Percentiles rank a stretch among this genome's conserved stretches.
Conservation (phyloP, 2,329 filamentous ascomycete species). For the Diaporthe sp. region DNA sequence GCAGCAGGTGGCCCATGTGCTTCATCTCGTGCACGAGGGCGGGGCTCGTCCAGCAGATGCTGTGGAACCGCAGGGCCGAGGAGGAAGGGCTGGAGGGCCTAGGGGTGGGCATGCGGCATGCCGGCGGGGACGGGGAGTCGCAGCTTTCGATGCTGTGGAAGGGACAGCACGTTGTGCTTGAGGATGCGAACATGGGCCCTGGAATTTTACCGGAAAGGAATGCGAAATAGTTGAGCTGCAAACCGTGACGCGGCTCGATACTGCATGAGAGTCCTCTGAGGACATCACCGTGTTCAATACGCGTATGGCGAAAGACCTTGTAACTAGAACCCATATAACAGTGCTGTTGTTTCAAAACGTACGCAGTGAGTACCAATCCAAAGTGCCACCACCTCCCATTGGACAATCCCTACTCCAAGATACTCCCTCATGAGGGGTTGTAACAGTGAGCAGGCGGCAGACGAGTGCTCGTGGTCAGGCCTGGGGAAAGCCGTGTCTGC, state of each 20-base stretch:
- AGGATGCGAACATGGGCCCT: slow-evolving; percentile 19
- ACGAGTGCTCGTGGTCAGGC: neutral
- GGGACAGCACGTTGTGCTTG: slow-evolving; percentile 55
- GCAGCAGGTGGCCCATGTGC: slow-evolving; percentile 78
- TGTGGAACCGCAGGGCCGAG: slow-evolving; percentile 78
- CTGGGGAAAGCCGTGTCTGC: neutral
- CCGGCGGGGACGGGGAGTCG: slow-evolving; percentile 47
- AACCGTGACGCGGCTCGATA: neutral
- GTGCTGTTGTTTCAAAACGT: neutral
- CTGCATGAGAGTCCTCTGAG: neutral
- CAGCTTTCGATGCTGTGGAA: slow-evolving; percentile 65
- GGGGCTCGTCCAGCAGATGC: slow-evolving; percentile 73
- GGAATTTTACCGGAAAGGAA: neutral
- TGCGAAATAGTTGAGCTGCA: neutral
- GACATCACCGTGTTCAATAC: neutral
- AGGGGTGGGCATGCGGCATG: slow-evolving; percentile 62
- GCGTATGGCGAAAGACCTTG: neutral
- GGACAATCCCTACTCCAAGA: neutral
- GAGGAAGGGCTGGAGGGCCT: slow-evolving; percentile 73
- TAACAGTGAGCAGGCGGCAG: neutral
- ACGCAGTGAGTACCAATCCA: neutral
- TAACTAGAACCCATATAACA: neutral
- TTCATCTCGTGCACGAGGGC: slow-evolving; percentile 73
- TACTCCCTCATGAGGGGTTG: neutral
- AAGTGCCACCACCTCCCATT: neutral